Base-by-base conservation (phyloP, 257 asterid genomes). In the Ocimum tenuiflorum region DNA sequence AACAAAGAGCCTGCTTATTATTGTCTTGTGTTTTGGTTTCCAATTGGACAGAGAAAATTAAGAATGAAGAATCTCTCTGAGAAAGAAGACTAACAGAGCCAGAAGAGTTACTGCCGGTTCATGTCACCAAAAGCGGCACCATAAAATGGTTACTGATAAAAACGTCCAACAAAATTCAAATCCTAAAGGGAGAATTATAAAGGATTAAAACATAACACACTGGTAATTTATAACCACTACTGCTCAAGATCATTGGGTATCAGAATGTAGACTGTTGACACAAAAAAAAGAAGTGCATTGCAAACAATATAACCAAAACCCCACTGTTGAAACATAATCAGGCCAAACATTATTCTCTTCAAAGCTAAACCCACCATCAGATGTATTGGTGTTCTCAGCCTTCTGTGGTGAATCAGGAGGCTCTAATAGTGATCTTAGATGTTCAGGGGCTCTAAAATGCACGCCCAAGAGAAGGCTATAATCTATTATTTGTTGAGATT, bases 361-460 rank as follows among this genome's bases (percentile, higher is more conserved):
- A 71, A 65, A 70, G 43, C 19, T 57, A 63, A 63, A 54, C 80
- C 43, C 68, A 90, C 95, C 95, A 79, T 80, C 89, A 74, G 8
- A 59, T 5, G 63, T 19, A 52, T 65, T 65, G 48, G 63, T 35
- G 62, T 43, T 73, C 73, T 74, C 86, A 50, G 77, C 75, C 49
- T 72, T 75, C 50, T 76, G 73, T 65, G 57, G 69, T 5, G 94
- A 71, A 67, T 81, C 87, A 29, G 97, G 82, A 43, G 86, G 74
- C 77, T 87, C 90, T 72, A 81, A 63, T 15, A 85, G 75, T 38
- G 90, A 75, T 58, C 71, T 82, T 42, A 88, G 85, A 83, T 91
- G 88, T 67, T 91, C 98, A 45, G 98, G 98, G 62, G 98, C 99
- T 78, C 95, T 82, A 77, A 88, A 86, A 82, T 91, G 98, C 83